Evolutionary conservation across 257 asterid genomes (phyloP), one percentile per base, ranked within the genome.

Genomic region (Scutellaria baicalensis): DNA sequence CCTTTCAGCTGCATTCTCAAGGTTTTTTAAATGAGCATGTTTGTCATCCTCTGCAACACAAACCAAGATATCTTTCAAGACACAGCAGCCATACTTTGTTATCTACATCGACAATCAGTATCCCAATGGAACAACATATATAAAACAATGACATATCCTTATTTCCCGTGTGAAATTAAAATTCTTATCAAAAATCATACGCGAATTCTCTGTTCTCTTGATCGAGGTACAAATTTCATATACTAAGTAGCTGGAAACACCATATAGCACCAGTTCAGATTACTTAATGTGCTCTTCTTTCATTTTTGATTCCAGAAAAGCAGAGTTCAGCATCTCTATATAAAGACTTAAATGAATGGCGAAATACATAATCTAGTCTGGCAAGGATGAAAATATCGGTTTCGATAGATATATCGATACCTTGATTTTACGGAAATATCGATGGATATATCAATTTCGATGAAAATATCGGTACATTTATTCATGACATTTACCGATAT

Each of bases 11-110:
- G 90, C 84, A 50, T 82, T 67, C 11, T 84, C 91, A 6, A 89
- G 85, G 49, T 73, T 80, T 60, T 70, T 82, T 82, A 88, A 73
- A 79, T 92, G 91, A 72, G 13, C 78, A 74, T 88, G 68, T 79
- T 83, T 92, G 5, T 59, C 81, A 70, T 85, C 82, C 50, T 68
- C 96, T 89, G 82, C 81, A 75, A 64, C 52, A 69, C 14, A 43
- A 21, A 70, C 8, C 38, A 14, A 65, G 14, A 66, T 9, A 40
- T 21, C 16, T 20, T 40, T 38, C 8, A 27, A 39, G 33, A 27
- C 3, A 27, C 8, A 71, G 40, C 16, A 62, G 16, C 54, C 42
- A 71, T 5, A 17, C n/a, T 18, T 35, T 5, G 59, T 59, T 48
- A 47, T 18, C 44, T 36, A 49, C 55, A 68, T 49, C 68, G 10